Base-by-base conservation (phyloP, 768 basidiomycete genomes). In the Suillus americanus region DNA sequence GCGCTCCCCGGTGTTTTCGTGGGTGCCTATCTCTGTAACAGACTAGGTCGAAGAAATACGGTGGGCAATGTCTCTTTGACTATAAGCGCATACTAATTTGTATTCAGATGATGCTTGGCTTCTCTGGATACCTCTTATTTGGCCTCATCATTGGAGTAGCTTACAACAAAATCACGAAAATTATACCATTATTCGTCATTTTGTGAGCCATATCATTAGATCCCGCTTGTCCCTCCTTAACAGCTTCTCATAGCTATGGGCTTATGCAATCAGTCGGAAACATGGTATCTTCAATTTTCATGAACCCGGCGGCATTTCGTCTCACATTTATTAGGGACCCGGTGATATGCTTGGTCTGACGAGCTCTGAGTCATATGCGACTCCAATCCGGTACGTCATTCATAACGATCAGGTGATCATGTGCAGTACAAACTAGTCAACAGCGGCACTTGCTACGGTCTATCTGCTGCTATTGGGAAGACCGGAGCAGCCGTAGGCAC, bases 181-280 rank as follows among this genome's bases (percentile, higher is more conserved):
- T 88, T 33, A 81, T 83, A 46, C 87, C 86, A 5, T 79, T 87
- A 10, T 92, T 92, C 69, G 81, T 91, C 60, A 75, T 91, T 65
- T 85, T 91, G 87, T 88, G 69, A 70, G 85, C 18, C 28, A 30
- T 74, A 1, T 40, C 40, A 50, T 43, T 30, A 35, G 10, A 59
- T 61, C 16, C 38, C 37, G 38, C 53, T 43, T 41, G 60, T 38
- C 51, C 16, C 23, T 66, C 53, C n/a, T 57, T 68, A 30, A 65
- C 20, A 43, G 8, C n/a, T 13, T 40, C 41, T 56, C 59, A 8
- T 64, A 88, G 86, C 67, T 91, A 89, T 72, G 90, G 87, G 3
- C 75, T 89, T 62, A 89, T 91, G 89, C 86, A 89, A 68, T 89
- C 86, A 3, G 83, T 81, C 53, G 89, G 89, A n/a, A 90, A 90